phyloP scores from a whole-genome alignment of 1,284 basidiomycete species.

The Cryptococcus floricola region DNA sequence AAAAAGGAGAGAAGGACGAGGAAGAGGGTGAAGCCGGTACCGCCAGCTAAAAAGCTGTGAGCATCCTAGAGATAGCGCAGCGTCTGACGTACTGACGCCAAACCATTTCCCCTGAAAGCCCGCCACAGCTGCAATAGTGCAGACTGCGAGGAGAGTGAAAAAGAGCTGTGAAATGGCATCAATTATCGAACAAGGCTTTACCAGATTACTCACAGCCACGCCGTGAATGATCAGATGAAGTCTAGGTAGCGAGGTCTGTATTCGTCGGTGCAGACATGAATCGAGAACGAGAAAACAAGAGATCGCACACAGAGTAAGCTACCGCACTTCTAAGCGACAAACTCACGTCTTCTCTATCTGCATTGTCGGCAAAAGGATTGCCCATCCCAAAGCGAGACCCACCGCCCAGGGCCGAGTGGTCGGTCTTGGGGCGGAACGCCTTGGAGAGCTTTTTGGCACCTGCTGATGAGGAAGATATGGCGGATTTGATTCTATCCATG shows the following conservation, averaged over 20 bases:
- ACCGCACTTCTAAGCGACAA: background rate
- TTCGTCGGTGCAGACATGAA: background rate
- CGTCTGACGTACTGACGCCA: conserved; percentile 68
- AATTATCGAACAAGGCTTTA: background rate
- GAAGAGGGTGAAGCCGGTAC: conserved; percentile 79
- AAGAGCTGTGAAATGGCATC: conserved; percentile 56
- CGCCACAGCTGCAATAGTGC: conserved; percentile 79
- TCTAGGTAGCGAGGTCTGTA: conserved; percentile 22
- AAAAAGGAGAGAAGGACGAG: conserved; percentile 68
- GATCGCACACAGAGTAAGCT: no score
- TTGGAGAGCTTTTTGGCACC: conserved; percentile 25
- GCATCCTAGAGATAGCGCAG: background rate
- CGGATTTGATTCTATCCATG: conserved; percentile 33
- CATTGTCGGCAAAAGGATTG: conserved; percentile 36
- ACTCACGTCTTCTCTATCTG: conserved; percentile 30
- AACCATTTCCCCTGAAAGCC: conserved; percentile 81
- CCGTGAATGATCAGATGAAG: conserved; percentile 25
- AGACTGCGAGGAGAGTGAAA: conserved; percentile 84
- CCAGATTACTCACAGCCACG: conserved; percentile 18
- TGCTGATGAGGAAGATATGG: conserved; percentile 13
- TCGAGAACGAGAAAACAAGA: background rate
- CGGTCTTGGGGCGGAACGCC: conserved; percentile 26
- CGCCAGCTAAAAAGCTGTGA: conserved; percentile 59
- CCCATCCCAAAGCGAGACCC: conserved; percentile 3
- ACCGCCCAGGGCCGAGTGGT: conserved; percentile 20